Base-by-base conservation (phyloP, 495 filamentous ascomycete genomes). In the Aspergillus steynii region DNA sequence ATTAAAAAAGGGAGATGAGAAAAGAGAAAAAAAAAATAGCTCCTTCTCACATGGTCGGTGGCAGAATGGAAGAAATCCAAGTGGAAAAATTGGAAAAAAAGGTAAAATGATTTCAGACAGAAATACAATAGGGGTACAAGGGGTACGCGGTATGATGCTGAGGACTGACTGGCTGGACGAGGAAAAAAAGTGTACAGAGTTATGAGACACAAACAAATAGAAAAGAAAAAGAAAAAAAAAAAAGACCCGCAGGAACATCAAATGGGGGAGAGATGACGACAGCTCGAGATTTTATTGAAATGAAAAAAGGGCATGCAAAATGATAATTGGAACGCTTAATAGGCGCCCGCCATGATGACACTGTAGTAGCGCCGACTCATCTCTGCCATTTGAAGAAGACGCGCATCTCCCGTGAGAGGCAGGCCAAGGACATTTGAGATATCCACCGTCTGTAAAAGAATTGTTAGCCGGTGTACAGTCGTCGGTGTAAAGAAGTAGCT, bases 331-430 rank as follows among this genome's bases (percentile, higher is more conserved):
- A 48, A 59, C 42, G 34, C 54, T 71, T 65, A 79, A 52, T 79
- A 70, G 26, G 69, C 79, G 53, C 77, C 75, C 14, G 80, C 80
- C 77, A 86, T 80, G 47, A 83, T 72, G 52, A 77, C 73, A 20
- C 73, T 68, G 64, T 90, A 92, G 67, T 91, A 92, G 28, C 82
- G 80, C 59, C 86, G 77, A 65, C 88, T 88, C 70, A 93, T 77
- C 57, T 89, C 84, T 45, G 83, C 80, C 3, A 86, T 87, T 69
- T 92, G 88, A 67, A 81, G 77, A 45, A 92, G 68, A 55, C 87
- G 85, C 20, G 81, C 80, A 72, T 93, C 89, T 61, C 90, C 88
- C 8, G 87, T 90, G 15, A 92, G 76, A 9, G 90, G 90, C 29
- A 93, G 77, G 53, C 83, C 74, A 1, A 93, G 76, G 12, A 92